These are phyloP conservation scores for Talaromyces funiculosus DNA, from an alignment of 2,329 filamentous ascomycete genomes.

Conservation along the genomic window DNA sequence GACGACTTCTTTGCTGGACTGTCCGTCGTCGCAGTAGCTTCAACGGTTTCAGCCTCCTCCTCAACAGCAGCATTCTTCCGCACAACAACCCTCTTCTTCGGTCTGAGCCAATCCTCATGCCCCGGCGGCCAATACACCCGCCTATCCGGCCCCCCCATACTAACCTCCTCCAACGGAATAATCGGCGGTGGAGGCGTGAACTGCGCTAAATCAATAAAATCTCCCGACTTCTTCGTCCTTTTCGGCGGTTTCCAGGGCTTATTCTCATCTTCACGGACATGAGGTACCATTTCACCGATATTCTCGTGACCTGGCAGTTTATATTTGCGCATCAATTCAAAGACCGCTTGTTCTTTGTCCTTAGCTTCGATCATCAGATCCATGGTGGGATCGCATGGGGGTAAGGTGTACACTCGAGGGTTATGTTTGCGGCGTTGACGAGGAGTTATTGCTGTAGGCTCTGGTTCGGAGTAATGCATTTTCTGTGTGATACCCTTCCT, in stretches of 20 bases:
- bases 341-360: constrained; percentile 94
- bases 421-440: constrained; percentile 80
- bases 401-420: constrained; percentile 69
- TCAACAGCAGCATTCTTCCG: constrained; percentile 13
- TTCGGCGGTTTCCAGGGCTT: constrained; percentile 48
- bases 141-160: constrained; percentile 77
- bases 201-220: constrained; percentile 38
- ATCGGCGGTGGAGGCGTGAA: constrained; percentile 38
- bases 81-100: constrained; percentile 40
- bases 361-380: constrained; percentile 99
- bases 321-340: constrained; percentile 85
- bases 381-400: constrained; percentile 76
- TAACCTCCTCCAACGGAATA: constrained; percentile 63
- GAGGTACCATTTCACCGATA: constrained; percentile 71
- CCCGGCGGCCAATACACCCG: constrained; percentile 87
- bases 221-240: constrained; percentile 40
- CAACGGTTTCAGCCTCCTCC: constrained; percentile 8
- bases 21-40: constrained; percentile 7
- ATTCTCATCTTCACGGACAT: constrained; percentile 71
- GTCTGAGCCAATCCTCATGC: constrained; percentile 84
- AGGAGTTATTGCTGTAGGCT: constrained; percentile 67
- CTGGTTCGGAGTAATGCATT: constrained; percentile 92
- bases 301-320: constrained; percentile 72
- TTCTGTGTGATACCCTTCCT: constrained; percentile 83
- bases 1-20: background rate